phyloP scores from a whole-genome alignment of 1,139 yeast species.

The Geotrichum aggregatum region DNA sequence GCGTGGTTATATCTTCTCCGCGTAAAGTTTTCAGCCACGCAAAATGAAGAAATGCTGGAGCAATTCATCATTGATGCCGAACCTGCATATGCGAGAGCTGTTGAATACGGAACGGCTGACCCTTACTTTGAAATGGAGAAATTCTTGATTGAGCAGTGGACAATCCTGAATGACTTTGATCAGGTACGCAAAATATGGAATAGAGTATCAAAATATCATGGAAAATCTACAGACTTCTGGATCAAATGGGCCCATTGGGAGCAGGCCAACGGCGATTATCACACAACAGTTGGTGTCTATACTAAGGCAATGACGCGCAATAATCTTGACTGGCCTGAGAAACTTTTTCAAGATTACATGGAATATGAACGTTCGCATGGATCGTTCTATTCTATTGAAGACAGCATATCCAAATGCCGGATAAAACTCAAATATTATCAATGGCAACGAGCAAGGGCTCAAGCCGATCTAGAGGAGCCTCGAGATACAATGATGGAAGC shows the following conservation, averaged over 20 bases:
- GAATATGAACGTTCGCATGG: constrained; percentile 44
- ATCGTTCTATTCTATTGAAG: constrained; percentile 30
- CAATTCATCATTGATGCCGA: constrained; percentile 24
- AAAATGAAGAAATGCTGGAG: constrained; percentile 22
- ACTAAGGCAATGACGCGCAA: constrained; percentile 38
- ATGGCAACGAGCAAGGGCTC: constrained; percentile 15
- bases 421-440: constrained; percentile 17
- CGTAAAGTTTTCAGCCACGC: constrained; percentile 22
- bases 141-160: constrained; percentile 18
- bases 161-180: constrained; percentile 14
- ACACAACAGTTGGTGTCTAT: constrained; percentile 35
- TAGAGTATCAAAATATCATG: constrained; percentile 27
- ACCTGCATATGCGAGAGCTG: constrained; percentile 1
- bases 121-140: constrained; percentile 7
- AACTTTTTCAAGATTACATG: constrained; percentile 47
- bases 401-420: constrained; percentile 26
- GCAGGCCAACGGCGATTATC: constrained; percentile 32
- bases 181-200: constrained; percentile 22
- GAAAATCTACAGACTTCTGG: constrained; percentile 49
- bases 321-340: constrained; percentile 50
- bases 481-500: constrained; percentile 40
- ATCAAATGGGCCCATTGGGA: constrained; percentile 45
- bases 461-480: background rate
- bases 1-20: constrained; percentile 36
- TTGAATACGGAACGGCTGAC: constrained; percentile 7